Evolutionary conservation across 768 basidiomycete species (phyloP).

Genomic region (Psilocybe sp.): DNA sequence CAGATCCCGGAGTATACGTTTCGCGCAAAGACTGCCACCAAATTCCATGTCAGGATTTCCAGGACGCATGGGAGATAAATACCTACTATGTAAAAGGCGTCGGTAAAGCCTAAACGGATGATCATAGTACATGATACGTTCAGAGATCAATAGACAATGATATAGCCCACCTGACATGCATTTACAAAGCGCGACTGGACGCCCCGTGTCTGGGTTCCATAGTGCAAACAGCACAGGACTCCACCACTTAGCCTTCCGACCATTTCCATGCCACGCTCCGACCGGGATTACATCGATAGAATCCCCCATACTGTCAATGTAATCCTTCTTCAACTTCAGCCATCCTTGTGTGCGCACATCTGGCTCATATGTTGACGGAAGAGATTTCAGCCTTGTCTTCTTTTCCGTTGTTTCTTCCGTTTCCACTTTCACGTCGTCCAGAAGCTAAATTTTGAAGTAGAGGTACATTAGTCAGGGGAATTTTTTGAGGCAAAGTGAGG

Average conservation of each 20-base stretch:
- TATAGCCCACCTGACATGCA: constrained; percentile 85
- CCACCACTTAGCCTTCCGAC: constrained; percentile 90
- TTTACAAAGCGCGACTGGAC: constrained; percentile 79
- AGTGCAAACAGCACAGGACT: constrained; percentile 81
- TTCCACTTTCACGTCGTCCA: constrained; percentile 50
- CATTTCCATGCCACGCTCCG: constrained; percentile 88
- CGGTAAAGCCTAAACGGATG: constrained; percentile 66
- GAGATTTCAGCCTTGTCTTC: constrained; percentile 53
- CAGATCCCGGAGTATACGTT: constrained; percentile 56
- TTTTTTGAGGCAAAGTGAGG: neutral
- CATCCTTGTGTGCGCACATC: constrained; percentile 86
- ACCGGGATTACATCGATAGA: constrained; percentile 70
- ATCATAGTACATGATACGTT: neutral
- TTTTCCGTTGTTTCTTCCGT: constrained; percentile 26
- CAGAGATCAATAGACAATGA: constrained; percentile 1
- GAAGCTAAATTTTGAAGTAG: constrained; percentile 41
- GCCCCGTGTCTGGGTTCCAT: constrained; percentile 62
- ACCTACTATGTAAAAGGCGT: constrained; percentile 72
- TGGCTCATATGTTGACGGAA: constrained; percentile 87
- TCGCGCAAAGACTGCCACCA: constrained; percentile 52
- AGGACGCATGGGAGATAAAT: neutral
- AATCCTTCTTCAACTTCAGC: constrained; percentile 93
- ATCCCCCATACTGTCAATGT: constrained; percentile 77
- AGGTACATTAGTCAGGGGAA: neutral
- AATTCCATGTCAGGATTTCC: constrained; percentile 4